A percentile compares a stretch with the other conserved stretches of the same genome.
Evolutionary conservation across 805 yeast genomes (phyloP).

Genomic region (Metschnikowia lunata): DNA sequence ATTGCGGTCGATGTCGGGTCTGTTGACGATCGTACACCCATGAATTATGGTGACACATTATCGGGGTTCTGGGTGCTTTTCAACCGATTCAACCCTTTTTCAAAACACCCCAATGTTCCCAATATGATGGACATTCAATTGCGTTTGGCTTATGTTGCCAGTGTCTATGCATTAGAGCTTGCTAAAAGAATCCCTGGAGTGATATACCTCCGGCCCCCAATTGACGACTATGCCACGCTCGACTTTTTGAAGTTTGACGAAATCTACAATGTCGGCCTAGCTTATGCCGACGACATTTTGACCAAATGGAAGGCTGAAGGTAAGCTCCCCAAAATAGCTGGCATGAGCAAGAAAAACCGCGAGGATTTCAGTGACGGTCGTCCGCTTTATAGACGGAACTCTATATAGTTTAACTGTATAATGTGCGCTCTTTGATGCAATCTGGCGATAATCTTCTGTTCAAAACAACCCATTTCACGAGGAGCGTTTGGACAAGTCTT

Average conservation of each 20-base stretch:
- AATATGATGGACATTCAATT: constrained; percentile 93
- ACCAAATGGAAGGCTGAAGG: constrained; percentile 48
- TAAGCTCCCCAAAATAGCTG: constrained; percentile 61
- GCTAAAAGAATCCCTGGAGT: constrained; percentile 86
- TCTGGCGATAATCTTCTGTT: too few relatives aligned
- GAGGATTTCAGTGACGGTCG: constrained; percentile 6
- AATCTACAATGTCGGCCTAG: constrained; percentile 74
- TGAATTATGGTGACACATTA: constrained; percentile 87
- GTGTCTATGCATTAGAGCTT: constrained; percentile 85
- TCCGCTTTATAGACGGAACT: constrained; percentile 14
- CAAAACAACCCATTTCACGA: too few relatives aligned
- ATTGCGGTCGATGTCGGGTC: constrained; percentile 97
- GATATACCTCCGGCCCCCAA: constrained; percentile 86
- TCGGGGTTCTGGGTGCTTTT: constrained; percentile 89
- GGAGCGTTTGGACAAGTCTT: constrained; percentile 1
- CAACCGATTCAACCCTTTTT: constrained; percentile 87
- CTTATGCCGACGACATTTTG: constrained; percentile 61
- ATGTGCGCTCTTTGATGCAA: neutral
- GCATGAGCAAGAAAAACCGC: constrained; percentile 21
- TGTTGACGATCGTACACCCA: constrained; percentile 83
- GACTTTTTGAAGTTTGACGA: constrained; percentile 92
- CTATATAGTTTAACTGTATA: constrained; percentile 1
- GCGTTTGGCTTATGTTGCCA: constrained; percentile 88
- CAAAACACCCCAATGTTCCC: constrained; percentile 83
- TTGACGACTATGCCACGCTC: constrained; percentile 84